Evolutionary conservation across 2,329 filamentous ascomycete genomes (phyloP).

Genomic region (Aspergillus neoniger): DNA sequence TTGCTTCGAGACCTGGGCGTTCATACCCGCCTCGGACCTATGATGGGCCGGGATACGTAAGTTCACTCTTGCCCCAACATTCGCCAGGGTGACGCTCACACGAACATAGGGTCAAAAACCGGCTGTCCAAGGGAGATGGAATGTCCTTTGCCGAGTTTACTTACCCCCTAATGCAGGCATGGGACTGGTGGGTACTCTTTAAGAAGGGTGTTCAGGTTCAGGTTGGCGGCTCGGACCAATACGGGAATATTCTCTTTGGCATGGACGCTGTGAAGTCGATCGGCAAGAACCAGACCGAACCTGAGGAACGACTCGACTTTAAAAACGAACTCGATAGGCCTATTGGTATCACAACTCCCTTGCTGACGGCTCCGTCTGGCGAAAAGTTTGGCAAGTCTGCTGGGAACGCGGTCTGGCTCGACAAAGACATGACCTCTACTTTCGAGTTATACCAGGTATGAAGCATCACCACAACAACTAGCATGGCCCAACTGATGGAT

Average conservation of each 20-base stretch:
- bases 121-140: constrained; percentile 81
- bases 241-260: constrained; percentile 90
- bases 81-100: not conserved
- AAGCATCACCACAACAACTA: not conserved
- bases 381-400: constrained; percentile 94
- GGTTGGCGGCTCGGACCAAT: constrained; percentile 94
- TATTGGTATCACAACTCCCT: constrained; percentile 84
- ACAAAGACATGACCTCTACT: constrained; percentile 72
- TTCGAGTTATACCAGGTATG: constrained; percentile 80
- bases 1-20: constrained; percentile 73
- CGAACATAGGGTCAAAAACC: constrained; percentile 67
- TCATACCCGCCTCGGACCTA: constrained; percentile 75
- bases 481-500: constrained; percentile 22
- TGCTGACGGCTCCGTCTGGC: constrained; percentile 81
- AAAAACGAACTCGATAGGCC: constrained; percentile 52
- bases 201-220: constrained; percentile 74
- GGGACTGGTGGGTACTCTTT: constrained; percentile 95
- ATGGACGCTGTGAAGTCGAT: constrained; percentile 81
- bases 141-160: constrained; percentile 94
- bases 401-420: constrained; percentile 92
- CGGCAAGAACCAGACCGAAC: constrained; percentile 49
- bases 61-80: constrained; percentile 38
- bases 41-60: constrained; percentile 86
- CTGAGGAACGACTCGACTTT: constrained; percentile 42
- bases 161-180: constrained; percentile 90